Evolutionary conservation across 768 basidiomycete species (phyloP), one percentile per base, ranked within the genome.

Genomic region (Lactifluus volemus): DNA sequence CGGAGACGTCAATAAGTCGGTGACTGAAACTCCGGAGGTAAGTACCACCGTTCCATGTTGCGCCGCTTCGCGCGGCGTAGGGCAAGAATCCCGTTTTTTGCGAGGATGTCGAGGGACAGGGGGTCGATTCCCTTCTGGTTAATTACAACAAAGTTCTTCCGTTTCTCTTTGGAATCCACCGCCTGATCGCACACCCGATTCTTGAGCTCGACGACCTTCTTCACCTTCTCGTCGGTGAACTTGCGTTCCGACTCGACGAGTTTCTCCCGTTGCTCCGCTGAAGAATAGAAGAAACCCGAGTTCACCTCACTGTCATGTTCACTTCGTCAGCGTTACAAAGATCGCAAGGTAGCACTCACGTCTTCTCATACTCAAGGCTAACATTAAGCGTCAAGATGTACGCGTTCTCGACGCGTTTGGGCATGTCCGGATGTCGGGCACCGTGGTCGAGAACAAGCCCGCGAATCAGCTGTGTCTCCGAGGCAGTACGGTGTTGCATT

Each of bases 91-190:
- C 94, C 96, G 73, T 93, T 90, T 80, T 98, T 98, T 48, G 92
- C 94, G 44, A 99, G 78, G 45, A 98, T 86, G 73, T 99, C 97
- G 58, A 99, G 80, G 68, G 89, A 92, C 71, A 99, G 82, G 6
- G 97, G 97, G 73, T 99, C 97, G 65, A 99, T 99, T 64, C 97
- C 97, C 74, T 99, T 99, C 75, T 99, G 97, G 74, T 98, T 99
- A 76, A 99, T 88, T 57, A 98, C 74, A 53, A 98, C 96, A 71
- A 99, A 98, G 70, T 78, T 85, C 74, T 90, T 94, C 66, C 75
- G 79, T 73, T 89, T 89, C 75, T 89, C 88, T 65, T 84, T 86
- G 19, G 83, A 80, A 67, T 88, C 89, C 19, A 97, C 84, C 15
- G 86, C 85, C 72, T 92, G 91, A 72, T 99, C 97, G 72, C 97